Base-by-base conservation (phyloP, 2,329 filamentous ascomycete genomes). In the Talaromyces sp. region DNA sequence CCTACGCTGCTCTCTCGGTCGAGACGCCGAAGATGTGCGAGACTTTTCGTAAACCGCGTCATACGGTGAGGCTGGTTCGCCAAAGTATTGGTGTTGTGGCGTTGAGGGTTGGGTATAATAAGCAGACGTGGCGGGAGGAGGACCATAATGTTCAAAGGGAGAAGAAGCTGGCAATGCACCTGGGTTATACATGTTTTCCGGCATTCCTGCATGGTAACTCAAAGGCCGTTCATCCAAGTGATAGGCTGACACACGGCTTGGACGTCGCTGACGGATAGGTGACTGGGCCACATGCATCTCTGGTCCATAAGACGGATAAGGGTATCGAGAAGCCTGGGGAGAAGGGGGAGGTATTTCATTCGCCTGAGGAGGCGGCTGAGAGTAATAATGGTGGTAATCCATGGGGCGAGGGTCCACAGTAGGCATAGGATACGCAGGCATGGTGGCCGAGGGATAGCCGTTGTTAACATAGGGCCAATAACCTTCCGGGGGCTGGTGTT, bases 131-230 rank as follows among this genome's bases (percentile, higher is more conserved):
- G 75, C 71, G 9, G 71, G 72, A 28, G 76, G 75, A 12, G 75
- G 76, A 1, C 75, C 75, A 64, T 71, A 70, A 12, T 47, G 50
- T 16, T 75, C 75, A 56, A 71, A 74, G 56, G 62, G 69, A 54
- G 64, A 65, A 64, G 73, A 65, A 64, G 73, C 66, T 53, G 68
- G 66, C 33, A 69, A 65, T 54, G 71, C 52, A 18, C 61, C 57
- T 9, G 61, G 67, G 31, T 64, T 64, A 56, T 74, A 73, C 66
- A 72, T 67, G 65, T 73, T 69, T 42, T 74, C 73, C 33, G 71
- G 72, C 60, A 70, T 67, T 9, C 72, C 60, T 8, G 55, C 74
- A 63, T 79, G 76, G 61, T 71, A 77, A 61, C 76, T 79, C 56
- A 75, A 61, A 14, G 78, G 76, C 28, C 61, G 44, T 57, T 50